Percentiles rank a stretch among this genome's conserved stretches.
phyloP scores from a whole-genome alignment of 2,329 filamentous ascomycete species.

The Graphium sp. region DNA sequence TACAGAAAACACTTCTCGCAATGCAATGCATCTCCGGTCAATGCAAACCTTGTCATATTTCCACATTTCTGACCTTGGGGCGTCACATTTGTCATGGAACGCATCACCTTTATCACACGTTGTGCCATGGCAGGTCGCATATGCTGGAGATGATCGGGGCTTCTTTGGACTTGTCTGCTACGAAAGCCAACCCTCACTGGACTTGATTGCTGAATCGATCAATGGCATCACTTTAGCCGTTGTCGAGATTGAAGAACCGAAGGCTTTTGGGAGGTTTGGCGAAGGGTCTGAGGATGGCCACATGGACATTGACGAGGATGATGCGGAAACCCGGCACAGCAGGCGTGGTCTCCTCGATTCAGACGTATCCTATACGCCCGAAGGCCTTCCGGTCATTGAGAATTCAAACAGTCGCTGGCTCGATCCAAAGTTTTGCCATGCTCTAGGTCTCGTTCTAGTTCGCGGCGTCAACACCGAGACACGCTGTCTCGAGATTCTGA shows the following conservation, averaged over 20 bases:
- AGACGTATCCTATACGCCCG: conserved; percentile 20
- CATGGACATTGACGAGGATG: conserved; percentile 7
- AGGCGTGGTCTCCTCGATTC: not conserved
- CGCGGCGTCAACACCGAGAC: conserved; percentile 45
- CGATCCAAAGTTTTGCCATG: conserved; percentile 39
- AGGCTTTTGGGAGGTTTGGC: conserved; percentile 31
- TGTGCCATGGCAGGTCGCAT: conserved; percentile 46
- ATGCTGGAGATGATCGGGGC: conserved; percentile 29
- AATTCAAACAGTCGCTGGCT: conserved; percentile 35
- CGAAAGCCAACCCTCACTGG: conserved; percentile 41
- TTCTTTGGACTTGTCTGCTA: conserved; percentile 53
- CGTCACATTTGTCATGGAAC: conserved; percentile 24
- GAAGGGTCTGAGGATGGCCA: conserved; percentile 7
- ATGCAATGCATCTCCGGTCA: conserved; percentile 46
- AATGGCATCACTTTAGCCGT: conserved; percentile 56
- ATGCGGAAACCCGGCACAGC: not conserved
- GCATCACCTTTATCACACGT: conserved; percentile 34
- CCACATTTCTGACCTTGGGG: conserved; percentile 22
- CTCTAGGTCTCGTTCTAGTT: conserved; percentile 51
- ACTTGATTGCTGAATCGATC: conserved; percentile 45
- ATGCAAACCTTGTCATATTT: conserved; percentile 78
- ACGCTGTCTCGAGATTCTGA: conserved; percentile 44
- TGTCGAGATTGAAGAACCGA: conserved; percentile 38
- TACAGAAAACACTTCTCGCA: conserved; percentile 36
- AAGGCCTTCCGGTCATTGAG: conserved; percentile 45